These are phyloP conservation scores for Carex myosuroides DNA, from an alignment of 176 grass and related monocot genomes.

Conservation along the genomic window DNA sequence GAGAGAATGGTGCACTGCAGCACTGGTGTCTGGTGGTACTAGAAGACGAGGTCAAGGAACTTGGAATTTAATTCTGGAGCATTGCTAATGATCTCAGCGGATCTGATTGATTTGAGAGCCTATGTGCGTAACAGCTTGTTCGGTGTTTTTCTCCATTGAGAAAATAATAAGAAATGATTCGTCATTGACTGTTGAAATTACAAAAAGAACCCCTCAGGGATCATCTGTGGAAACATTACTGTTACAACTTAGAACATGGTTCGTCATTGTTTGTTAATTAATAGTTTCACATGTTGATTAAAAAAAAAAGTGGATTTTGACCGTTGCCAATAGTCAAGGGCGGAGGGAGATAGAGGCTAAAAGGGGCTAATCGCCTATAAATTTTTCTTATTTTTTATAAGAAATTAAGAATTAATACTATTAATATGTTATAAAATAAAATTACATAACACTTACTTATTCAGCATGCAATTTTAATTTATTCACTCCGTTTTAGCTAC, in stretches of 20 bases:
- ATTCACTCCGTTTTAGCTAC: too few species aligned
- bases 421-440: too few species aligned
- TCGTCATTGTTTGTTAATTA: background rate
- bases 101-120: conserved; percentile 8
- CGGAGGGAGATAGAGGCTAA: too few species aligned
- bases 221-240: too few species aligned
- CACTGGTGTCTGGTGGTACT: too few species aligned
- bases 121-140: conserved; percentile 1
- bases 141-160: background rate
- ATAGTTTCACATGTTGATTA: background rate
- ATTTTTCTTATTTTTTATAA: too few species aligned
- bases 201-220: background rate
- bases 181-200: too few species aligned
- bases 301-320: background rate
- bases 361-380: too few species aligned
- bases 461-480: too few species aligned
- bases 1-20: background rate
- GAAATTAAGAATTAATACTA: too few species aligned
- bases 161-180: background rate
- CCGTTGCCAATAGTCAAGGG: background rate
- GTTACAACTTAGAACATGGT: too few species aligned
- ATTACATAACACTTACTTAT: too few species aligned
- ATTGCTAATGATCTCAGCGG: conserved; percentile 1
- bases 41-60: background rate
- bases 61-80: background rate